These are phyloP conservation scores for Colletotrichum sp. DNA, from an alignment of 2,329 filamentous ascomycete genomes.

Conservation along the genomic window DNA sequence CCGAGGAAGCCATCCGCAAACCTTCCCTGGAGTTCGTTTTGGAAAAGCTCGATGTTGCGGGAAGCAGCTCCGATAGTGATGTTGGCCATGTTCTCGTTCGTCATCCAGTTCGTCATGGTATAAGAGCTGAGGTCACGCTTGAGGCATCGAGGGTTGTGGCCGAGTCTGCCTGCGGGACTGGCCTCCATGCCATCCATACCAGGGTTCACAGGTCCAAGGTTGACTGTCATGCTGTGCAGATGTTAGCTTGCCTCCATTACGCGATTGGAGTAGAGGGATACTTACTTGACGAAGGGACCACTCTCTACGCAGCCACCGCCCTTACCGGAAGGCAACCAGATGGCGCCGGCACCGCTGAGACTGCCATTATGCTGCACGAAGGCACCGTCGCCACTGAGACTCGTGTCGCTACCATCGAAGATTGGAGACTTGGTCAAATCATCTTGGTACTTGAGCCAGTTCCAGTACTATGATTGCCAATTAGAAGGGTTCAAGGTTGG, in stretches of 20 bases:
- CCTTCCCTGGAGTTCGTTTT: conserved; percentile 39
- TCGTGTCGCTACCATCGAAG: conserved; percentile 43
- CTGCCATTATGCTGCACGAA: conserved; percentile 29
- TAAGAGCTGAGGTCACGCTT: conserved; percentile 44
- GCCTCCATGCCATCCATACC: conserved; percentile 29
- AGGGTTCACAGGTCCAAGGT: conserved; percentile 41
- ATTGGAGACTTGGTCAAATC: conserved; percentile 36
- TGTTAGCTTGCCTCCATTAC: conserved; percentile 44
- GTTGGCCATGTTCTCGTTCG: conserved; percentile 25
- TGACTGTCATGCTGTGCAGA: conserved; percentile 38
- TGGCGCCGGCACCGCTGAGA: conserved; percentile 24
- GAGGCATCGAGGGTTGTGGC: conserved; percentile 52
- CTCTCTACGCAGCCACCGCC: conserved; percentile 38
- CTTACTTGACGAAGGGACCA: conserved; percentile 33
- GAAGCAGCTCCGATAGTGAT: conserved; percentile 32
- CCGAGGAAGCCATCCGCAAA: conserved; percentile 27
- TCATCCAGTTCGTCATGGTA: conserved; percentile 23
- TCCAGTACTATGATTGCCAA: conserved; percentile 33
- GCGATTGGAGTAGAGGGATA: conserved; percentile 17
- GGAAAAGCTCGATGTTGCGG: conserved; percentile 35
- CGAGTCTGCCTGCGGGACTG: conserved; percentile 25
- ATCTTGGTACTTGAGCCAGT: conserved; percentile 36
- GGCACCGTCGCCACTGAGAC: conserved; percentile 43
- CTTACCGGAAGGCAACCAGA: conserved; percentile 36
- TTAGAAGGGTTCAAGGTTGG: not conserved